These are phyloP conservation scores for Hericium rajendrae DNA, from an alignment of 768 basidiomycete genomes.

Conservation along the genomic window DNA sequence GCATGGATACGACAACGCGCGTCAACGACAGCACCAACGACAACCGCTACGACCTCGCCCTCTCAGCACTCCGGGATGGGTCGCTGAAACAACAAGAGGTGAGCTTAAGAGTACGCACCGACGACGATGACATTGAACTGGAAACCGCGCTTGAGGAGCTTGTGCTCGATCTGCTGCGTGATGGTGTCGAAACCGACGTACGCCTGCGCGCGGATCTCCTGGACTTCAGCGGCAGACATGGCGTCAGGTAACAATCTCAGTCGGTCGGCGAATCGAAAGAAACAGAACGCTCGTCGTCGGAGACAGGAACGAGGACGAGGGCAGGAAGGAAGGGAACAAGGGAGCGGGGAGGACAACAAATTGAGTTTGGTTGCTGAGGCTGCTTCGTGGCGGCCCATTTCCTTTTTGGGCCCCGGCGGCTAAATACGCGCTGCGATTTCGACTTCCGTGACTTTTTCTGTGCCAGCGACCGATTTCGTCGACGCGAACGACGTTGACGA, in stretches of 20 bases:
- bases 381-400: not conserved
- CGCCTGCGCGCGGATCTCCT: constrained; percentile 83
- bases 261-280: too few species aligned
- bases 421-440: not conserved
- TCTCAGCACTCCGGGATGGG: not conserved
- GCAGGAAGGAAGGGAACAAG: too few species aligned
- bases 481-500: not conserved
- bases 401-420: not conserved
- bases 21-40: not conserved
- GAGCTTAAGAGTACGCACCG: constrained; percentile 43
- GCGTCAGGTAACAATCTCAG: not conserved
- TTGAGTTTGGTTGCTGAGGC: not conserved
- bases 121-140: constrained; percentile 98
- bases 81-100: not conserved
- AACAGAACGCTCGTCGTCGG: too few species aligned
- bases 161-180: constrained; percentile 96
- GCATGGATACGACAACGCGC: not conserved
- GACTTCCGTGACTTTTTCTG: not conserved
- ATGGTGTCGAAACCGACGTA: constrained; percentile 99
- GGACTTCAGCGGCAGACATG: constrained; percentile 18
- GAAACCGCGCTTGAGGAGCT: constrained; percentile 97
- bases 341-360: not conserved
- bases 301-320: too few species aligned
- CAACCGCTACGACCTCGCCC: not conserved
- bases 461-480: not conserved